These are phyloP conservation scores for Lodderomyces margitis DNA, from an alignment of 1,139 yeast species.

Conservation along the genomic window DNA sequence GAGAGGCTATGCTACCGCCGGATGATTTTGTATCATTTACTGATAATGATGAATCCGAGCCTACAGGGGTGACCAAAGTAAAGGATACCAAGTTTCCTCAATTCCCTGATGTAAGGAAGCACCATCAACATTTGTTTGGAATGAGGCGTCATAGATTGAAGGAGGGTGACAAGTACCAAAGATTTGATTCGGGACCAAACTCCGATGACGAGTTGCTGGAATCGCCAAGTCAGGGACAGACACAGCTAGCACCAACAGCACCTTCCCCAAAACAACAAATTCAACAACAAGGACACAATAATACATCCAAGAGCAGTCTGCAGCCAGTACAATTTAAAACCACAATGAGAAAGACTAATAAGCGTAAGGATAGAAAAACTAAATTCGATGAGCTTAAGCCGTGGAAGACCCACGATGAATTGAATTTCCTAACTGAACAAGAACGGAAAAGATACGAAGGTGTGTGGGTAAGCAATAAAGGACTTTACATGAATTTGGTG, in stretches of 20 bases:
- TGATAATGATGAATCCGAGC: constrained; percentile 10
- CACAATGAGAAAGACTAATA: constrained; percentile 65
- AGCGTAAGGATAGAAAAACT: constrained; percentile 38
- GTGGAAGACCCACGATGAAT: constrained; percentile 83
- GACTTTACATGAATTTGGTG: constrained; percentile 52
- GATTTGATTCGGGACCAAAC: constrained; percentile 1
- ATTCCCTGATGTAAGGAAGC: constrained; percentile 25
- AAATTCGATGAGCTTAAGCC: constrained; percentile 87
- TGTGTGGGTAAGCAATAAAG: constrained; percentile 86
- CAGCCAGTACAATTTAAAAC: constrained; percentile 50
- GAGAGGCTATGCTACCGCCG: constrained; percentile 17
- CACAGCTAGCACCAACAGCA: not conserved
- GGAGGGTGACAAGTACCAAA: not conserved
- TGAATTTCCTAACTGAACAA: constrained; percentile 57
- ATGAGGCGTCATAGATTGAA: not conserved
- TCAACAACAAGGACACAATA: not conserved
- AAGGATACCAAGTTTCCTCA: constrained; percentile 23
- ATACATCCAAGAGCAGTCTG: constrained; percentile 11
- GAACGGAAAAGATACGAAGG: constrained; percentile 91
- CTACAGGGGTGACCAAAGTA: constrained; percentile 2
- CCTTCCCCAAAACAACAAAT: not conserved
- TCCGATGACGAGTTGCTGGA: constrained; percentile 4
- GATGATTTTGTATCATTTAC: constrained; percentile 13
- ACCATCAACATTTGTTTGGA: constrained; percentile 11
- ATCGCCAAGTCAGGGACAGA: constrained; percentile 1